Base-by-base conservation (phyloP, 2,329 filamentous ascomycete genomes). In the Microsporum audouinii region DNA sequence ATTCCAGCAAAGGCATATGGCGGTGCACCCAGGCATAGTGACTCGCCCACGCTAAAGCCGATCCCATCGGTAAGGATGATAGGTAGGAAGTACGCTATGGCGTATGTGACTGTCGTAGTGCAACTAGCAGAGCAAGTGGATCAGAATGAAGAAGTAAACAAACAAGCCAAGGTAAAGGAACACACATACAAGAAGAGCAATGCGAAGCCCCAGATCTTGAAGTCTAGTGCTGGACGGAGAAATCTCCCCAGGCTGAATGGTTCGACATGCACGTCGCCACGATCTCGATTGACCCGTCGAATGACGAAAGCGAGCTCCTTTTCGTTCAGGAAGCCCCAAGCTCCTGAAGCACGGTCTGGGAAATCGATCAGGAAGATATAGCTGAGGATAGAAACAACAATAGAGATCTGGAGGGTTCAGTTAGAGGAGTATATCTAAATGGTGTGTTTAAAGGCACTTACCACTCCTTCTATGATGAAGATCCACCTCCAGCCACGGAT, bases 51-150 rank as follows among this genome's bases (percentile, higher is more conserved):
- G 55, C 73, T 77, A 76, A 89, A 91, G 12, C 82, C 81, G 77
- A 91, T 82, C 17, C 80, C 79, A 29, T 74, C 65, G 6, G 70
- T 69, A 4, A 95, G 82, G 66, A 94, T 88, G 68, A 91, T 83
- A 5, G 89, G 88, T 2, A 91, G 75, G 69, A 91, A 92, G 72
- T 88, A 92, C 1, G 88, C 86, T 6, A 94, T 81, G 0, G 88
- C 84, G 70, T 94, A 94, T n/a, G 81, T 81, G 58, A 88, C 82
- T 8, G 87, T 88, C 0, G 88, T 90, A 1, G 83, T 82, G 71
- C 83, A 83, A 75, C 84, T 83, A 10, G n/a, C 17, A 23, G 10
- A 10, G 69, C n/a, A 17, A 23, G 17, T 23, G 5, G 31, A 58
- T 41, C 61, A 53, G 38, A 38, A 51, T 7, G 61, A 31, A 31